Evolutionary conservation across 345 rosid genomes (phyloP).

Genomic region (Corymbia maculata): DNA sequence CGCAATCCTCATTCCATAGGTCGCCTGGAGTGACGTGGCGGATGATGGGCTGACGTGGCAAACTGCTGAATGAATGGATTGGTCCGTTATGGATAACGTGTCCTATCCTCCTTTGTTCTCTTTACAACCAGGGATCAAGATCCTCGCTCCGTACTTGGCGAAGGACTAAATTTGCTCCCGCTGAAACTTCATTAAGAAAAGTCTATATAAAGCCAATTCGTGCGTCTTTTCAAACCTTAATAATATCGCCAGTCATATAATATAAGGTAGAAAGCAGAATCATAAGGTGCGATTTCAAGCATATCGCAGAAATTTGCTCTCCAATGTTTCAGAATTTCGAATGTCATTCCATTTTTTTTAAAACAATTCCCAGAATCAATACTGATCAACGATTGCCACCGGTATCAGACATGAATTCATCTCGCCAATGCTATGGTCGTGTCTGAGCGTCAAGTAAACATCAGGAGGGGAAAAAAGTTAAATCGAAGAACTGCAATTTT

Average conservation of each 20-base stretch:
- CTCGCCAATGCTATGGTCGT: not conserved
- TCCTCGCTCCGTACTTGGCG: not conserved
- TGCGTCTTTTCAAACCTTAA: not conserved
- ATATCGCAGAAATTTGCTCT: not conserved
- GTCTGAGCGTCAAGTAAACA: not conserved
- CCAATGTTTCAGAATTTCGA: not conserved
- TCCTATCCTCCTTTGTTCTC: not conserved
- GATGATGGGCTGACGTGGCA: constrained; percentile 37
- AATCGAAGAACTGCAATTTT: not conserved
- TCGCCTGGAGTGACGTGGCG: constrained; percentile 28
- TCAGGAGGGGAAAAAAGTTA: not conserved
- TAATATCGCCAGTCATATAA: not conserved
- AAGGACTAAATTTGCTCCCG: not conserved
- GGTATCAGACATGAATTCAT: not conserved
- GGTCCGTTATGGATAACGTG: constrained; percentile 35
- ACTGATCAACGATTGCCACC: not conserved
- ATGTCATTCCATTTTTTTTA: not conserved
- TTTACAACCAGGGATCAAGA: not conserved
- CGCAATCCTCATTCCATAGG: constrained; percentile 67
- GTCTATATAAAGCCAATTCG: not conserved
- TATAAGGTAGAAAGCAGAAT: not conserved
- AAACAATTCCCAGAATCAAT: not conserved
- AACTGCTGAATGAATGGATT: constrained; percentile 1
- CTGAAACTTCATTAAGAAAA: not conserved
- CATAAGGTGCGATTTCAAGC: not conserved